Conservation (phyloP, 176 grass and related monocot species). For the Triticum dicoccoides region DNA sequence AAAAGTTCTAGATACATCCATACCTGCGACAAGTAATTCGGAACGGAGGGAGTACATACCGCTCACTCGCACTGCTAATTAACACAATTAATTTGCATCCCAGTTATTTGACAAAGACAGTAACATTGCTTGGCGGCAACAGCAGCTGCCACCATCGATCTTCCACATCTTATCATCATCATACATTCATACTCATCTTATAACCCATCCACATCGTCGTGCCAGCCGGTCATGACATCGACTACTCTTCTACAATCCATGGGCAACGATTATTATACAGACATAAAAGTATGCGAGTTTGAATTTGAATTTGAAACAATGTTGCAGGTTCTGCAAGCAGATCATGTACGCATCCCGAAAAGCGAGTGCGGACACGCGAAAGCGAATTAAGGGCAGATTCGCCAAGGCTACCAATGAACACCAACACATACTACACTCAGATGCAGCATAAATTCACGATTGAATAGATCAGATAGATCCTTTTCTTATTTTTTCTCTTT, state of each 20-base stretch:
- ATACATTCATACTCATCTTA: background rate
- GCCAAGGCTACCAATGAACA: constrained; percentile 25
- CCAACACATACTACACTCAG: background rate
- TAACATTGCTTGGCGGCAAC: background rate
- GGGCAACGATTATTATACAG: background rate
- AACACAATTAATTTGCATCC: background rate
- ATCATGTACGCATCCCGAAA: constrained; percentile 48
- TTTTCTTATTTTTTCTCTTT: background rate
- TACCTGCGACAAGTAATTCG: too few relatives aligned
- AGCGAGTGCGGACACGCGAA: constrained; percentile 29
- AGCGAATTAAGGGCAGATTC: constrained; percentile 39
- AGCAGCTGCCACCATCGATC: constrained; percentile 3
- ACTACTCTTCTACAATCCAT: constrained; percentile 6
- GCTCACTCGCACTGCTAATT: background rate
- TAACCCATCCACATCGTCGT: background rate
- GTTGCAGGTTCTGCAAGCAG: constrained; percentile 37
- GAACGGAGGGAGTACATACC: background rate
- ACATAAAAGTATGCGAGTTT: background rate
- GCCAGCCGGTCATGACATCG: constrained; percentile 1
- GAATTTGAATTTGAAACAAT: background rate
- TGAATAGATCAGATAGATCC: background rate
- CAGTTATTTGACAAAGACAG: background rate
- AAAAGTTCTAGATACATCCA: too few relatives aligned
- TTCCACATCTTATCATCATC: background rate
- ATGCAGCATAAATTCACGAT: background rate